phyloP scores from a whole-genome alignment of 139 green algal genomes.

The Micractinium sp. region DNA sequence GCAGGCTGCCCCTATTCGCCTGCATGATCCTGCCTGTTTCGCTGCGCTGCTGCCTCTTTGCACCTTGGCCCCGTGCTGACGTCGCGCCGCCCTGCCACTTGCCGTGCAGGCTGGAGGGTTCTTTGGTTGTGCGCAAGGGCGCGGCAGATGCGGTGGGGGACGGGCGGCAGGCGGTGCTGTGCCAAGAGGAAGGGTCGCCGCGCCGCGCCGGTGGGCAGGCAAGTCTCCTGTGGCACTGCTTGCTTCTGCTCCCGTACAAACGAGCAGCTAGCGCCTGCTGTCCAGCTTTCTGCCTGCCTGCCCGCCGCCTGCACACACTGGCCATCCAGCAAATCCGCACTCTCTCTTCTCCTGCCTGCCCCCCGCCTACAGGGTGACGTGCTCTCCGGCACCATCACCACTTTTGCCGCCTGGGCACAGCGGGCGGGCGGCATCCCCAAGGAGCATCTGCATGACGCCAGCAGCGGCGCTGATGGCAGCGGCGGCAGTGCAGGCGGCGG shows the following conservation, averaged over 20 bases:
- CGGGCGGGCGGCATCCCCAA: neutral
- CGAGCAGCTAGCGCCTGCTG: neutral
- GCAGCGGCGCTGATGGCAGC: neutral
- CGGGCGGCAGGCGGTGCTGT: conserved; percentile 18
- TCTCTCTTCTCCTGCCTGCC: no score
- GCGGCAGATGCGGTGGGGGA: conserved; percentile 47
- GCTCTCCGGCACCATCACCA: conserved; percentile 64
- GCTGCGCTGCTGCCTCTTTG: neutral
- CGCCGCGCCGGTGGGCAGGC: conserved; percentile 69
- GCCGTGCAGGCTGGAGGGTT: conserved; percentile 45
- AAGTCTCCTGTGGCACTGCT: neutral
- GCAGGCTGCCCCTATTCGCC: no score
- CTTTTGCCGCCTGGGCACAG: conserved; percentile 59
- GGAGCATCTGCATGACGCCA: conserved; percentile 11
- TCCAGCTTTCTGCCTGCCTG: neutral
- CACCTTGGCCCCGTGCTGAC: no score
- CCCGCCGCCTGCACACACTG: neutral
- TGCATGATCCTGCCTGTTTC: neutral
- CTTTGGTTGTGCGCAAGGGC: conserved; percentile 61
- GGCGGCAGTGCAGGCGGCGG: neutral
- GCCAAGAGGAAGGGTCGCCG: conserved; percentile 50
- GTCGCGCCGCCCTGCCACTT: neutral
- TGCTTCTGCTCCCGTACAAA: neutral
- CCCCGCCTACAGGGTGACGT: conserved; percentile 57
- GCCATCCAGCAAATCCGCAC: neutral